phyloP scores from a whole-genome alignment of 208 protist species.

The Angomonas desouzai region DNA sequence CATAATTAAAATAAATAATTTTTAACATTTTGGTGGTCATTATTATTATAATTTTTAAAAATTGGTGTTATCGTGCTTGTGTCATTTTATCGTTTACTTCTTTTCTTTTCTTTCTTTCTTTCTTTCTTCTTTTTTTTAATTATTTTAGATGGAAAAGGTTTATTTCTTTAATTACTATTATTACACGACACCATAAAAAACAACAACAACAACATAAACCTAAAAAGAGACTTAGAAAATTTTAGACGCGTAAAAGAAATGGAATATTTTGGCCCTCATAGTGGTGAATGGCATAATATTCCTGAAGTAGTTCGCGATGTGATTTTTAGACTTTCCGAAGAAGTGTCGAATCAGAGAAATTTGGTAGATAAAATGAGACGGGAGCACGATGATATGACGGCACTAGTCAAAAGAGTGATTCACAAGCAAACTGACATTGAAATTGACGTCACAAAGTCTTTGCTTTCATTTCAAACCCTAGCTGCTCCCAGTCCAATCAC shows the following conservation, averaged over 20 bases:
- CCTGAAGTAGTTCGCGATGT: constrained; percentile 53
- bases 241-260: neutral
- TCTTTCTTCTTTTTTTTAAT: constrained; percentile 16
- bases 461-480: constrained; percentile 17
- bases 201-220: constrained; percentile 12
- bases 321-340: constrained; percentile 50
- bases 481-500: neutral
- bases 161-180: neutral
- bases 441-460: constrained; percentile 38
- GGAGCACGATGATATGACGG: constrained; percentile 45
- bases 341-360: constrained; percentile 27
- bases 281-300: constrained; percentile 80
- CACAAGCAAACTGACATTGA: constrained; percentile 58
- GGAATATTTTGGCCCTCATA: constrained; percentile 13
- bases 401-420: constrained; percentile 35
- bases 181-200: neutral
- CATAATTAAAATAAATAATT: too few species aligned
- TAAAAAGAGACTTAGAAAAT: constrained; percentile 7
- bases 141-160: constrained; percentile 6
- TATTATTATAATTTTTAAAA: too few species aligned
- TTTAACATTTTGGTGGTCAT: too few species aligned
- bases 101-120: constrained; percentile 17
- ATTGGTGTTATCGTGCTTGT: too few species aligned
- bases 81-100: too few species aligned
- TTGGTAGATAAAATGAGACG: constrained; percentile 27